These are phyloP conservation scores for Gracilaria caudata DNA, from an alignment of 23 red algal genomes.

Conservation along the genomic window DNA sequence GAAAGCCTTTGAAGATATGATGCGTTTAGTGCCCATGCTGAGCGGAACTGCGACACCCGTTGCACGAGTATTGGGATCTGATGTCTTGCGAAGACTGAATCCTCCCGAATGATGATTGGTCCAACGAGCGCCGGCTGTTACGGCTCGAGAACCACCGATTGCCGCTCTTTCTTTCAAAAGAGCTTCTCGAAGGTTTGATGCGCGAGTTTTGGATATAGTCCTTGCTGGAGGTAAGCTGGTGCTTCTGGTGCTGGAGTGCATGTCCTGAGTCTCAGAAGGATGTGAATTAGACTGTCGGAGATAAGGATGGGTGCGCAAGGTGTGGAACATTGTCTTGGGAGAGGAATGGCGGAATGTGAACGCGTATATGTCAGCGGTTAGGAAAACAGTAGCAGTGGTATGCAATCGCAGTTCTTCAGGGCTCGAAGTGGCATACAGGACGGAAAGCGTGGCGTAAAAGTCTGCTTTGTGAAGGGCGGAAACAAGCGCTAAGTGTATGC, in stretches of 20 bases:
- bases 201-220: not conserved
- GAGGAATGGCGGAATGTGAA: conserved; percentile 41
- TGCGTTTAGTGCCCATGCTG: not conserved
- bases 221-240: not conserved
- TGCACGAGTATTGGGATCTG: not conserved
- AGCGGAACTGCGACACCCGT: not conserved
- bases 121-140: conserved; percentile 48
- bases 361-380: conserved; percentile 50
- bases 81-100: conserved; percentile 15
- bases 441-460: conserved; percentile 54
- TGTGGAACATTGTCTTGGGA: conserved; percentile 30
- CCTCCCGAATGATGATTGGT: conserved; percentile 49
- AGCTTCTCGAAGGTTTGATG: conserved; percentile 23
- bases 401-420: conserved; percentile 40
- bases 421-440: conserved; percentile 15
- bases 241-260: not conserved
- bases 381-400: conserved; percentile 30
- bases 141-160: conserved; percentile 49
- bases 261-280: not conserved
- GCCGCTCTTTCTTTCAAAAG: conserved; percentile 45
- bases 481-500: conserved; percentile 47
- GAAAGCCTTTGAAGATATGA: conserved; percentile 17
- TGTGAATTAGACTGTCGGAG: not conserved
- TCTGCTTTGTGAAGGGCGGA: conserved; percentile 24
- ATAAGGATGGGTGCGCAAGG: not conserved